Evolutionary conservation across 2,329 filamentous ascomycete species (phyloP), one percentile per base, ranked within the genome.

Genomic region (Colletotrichum eremochloae): DNA sequence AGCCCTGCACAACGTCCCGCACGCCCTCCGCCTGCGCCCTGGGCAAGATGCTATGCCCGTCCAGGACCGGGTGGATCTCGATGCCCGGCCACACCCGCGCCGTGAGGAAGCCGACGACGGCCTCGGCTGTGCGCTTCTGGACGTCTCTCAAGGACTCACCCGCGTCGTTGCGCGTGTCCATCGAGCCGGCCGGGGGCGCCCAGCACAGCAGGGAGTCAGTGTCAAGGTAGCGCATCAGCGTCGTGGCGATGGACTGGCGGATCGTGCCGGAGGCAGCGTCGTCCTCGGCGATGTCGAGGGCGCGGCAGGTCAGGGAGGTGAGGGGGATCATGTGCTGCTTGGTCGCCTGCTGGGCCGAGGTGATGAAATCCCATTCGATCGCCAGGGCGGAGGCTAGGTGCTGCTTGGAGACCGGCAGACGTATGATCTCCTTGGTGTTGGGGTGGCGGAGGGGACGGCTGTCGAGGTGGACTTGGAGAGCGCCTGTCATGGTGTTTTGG

Each of bases 151-250:
- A 86, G 9, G 88, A 90, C 77, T 90, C 86, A 46, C 84, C 84
- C 14, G 82, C 81, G 5, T 85, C 86, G 67, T 86, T 86, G 55
- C 80, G 81, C 5, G 80, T 78, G 62, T 87, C 83, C 40, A 84
- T 81, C 52, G 90, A 82, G 46, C 85, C 82, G 1, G 87, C 84
- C 2, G 86, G 85, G 52, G 89, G 86, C 33, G 88, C 94, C 94
- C 95, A 97, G 88, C 96, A 98, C 1, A 99, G 89, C 46, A 98
- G 84, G 0, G 94, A 95, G 83, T 99, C 96, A 1, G 96, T 98
- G 77, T 95, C 91, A 36, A 99, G 88, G 81, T 98, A 98, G 58
- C 93, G 89, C 87, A 98, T 89, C 63, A 96, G 84, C 74, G 90
- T 91, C 24, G 84, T 86, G 20, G 92, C 84, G 58, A 98, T 91